These are phyloP conservation scores for Brassica napus DNA, from an alignment of 345 rosid genomes.

Conservation along the genomic window DNA sequence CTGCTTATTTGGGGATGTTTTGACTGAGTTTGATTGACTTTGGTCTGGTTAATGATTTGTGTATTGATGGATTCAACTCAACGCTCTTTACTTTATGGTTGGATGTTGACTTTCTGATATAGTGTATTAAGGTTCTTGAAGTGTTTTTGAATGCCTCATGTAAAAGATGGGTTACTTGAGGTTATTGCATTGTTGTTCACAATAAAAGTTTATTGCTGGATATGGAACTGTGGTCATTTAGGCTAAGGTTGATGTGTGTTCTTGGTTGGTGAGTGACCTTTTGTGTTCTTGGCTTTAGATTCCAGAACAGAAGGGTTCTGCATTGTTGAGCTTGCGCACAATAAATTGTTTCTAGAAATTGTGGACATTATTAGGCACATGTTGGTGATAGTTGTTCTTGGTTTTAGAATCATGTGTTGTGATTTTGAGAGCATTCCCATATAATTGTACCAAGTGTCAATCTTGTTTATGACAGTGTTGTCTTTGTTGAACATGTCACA, in stretches of 20 bases:
- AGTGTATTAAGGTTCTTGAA: background rate
- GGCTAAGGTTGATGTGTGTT: slow-evolving; percentile 6
- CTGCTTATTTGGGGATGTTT: background rate
- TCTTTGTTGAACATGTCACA: slow-evolving; percentile 33
- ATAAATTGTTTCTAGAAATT: background rate
- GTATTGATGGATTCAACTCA: background rate
- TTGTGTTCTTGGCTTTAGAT: background rate
- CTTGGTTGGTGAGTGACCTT: background rate
- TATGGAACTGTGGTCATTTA: slow-evolving; percentile 3
- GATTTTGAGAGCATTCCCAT: background rate
- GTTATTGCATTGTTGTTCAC: background rate
- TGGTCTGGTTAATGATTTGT: background rate
- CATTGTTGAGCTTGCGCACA: background rate
- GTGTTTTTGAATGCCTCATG: background rate
- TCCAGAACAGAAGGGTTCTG: background rate
- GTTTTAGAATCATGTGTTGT: background rate
- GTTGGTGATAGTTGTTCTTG: background rate
- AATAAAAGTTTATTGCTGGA: background rate
- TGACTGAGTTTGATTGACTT: slow-evolving; percentile 21
- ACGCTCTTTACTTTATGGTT: background rate
- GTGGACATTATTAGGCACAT: background rate
- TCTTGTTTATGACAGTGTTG: slow-evolving; percentile 6
- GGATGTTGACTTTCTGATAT: background rate
- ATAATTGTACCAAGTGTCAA: background rate
- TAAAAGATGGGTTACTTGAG: background rate